Evolutionary conservation across 129 eudicot genomes (phyloP).

Genomic region (Arctium minus): DNA sequence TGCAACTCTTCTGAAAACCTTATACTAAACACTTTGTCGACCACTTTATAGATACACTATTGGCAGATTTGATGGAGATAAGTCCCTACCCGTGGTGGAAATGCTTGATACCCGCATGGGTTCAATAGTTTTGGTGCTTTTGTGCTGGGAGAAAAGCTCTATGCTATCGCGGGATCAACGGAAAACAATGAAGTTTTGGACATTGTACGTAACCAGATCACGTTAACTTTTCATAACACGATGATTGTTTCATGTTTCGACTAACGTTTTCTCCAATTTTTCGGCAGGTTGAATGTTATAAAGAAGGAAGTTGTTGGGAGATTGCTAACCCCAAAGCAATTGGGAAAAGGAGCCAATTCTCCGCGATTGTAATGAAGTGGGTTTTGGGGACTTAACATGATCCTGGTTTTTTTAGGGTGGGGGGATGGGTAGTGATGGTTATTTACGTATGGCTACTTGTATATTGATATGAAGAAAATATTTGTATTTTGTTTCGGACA

Average conservation of each 20-base stretch:
- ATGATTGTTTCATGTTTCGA: not conserved
- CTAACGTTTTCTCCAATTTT: not conserved
- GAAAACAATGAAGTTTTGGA: constrained; percentile 25
- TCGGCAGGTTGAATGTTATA: constrained; percentile 68
- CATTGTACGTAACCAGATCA: constrained; percentile 33
- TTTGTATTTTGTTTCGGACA: not conserved
- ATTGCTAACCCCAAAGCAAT: constrained; percentile 34
- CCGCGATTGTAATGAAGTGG: constrained; percentile 48
- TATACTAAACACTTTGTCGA: not conserved
- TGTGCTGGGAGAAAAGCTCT: constrained; percentile 36
- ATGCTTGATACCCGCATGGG: constrained; percentile 59
- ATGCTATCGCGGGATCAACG: constrained; percentile 47
- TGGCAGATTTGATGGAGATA: constrained; percentile 60
- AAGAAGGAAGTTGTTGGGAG: constrained; percentile 67
- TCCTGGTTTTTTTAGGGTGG: not conserved
- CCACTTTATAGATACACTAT: constrained; percentile 54
- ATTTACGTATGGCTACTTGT: constrained; percentile 2
- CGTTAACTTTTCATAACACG: not conserved
- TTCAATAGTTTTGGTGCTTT: constrained; percentile 41
- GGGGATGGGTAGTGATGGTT: not conserved
- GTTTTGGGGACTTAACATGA: not conserved
- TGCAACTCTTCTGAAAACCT: not conserved
- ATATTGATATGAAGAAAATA: not conserved
- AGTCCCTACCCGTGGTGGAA: constrained; percentile 49
- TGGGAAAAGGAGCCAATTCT: constrained; percentile 57